Conservation (phyloP, 805 yeast species). For the Millerozyma acaciae region DNA sequence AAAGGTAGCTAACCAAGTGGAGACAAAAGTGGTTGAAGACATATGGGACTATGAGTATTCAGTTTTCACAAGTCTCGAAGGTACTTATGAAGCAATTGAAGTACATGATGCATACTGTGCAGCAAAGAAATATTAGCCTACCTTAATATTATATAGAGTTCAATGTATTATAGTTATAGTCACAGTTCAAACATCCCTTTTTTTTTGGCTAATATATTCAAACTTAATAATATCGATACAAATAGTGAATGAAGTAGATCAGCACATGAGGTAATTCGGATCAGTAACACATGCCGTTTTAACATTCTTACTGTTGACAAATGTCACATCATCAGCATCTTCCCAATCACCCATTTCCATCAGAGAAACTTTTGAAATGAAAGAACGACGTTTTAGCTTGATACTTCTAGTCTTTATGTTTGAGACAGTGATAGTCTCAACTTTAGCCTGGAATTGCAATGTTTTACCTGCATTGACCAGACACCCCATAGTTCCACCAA, state of each 20-base stretch:
- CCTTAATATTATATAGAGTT: conserved; percentile 1
- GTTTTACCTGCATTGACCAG: conserved; percentile 8
- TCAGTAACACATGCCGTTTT: conserved; percentile 15
- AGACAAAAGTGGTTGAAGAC: conserved; percentile 61
- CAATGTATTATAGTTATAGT: not conserved
- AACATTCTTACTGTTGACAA: conserved; percentile 6
- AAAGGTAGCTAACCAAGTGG: conserved; percentile 29
- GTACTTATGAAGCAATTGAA: conserved; percentile 89
- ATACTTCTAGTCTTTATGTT: conserved; percentile 8
- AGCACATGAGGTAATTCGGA: conserved; percentile 5
- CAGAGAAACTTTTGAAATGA: conserved; percentile 1
- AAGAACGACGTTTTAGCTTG: conserved; percentile 3
- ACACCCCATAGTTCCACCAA: conserved; percentile 11
- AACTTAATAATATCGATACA: no score
- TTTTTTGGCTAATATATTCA: no score
- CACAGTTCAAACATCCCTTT: not conserved
- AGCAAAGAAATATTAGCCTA: conserved; percentile 15
- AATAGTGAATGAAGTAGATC: not conserved
- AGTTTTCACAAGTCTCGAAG: conserved; percentile 79
- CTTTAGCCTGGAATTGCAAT: conserved; percentile 10
- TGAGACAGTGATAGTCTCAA: conserved; percentile 6
- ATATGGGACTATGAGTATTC: conserved; percentile 67
- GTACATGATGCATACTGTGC: conserved; percentile 81
- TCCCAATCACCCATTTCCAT: conserved; percentile 14
- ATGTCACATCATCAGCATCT: conserved; percentile 1